A percentile compares a stretch with the other conserved stretches of the same genome.
Evolutionary conservation across 1,139 yeast genomes (phyloP).

Genomic region (Geotrichum fermentans): DNA sequence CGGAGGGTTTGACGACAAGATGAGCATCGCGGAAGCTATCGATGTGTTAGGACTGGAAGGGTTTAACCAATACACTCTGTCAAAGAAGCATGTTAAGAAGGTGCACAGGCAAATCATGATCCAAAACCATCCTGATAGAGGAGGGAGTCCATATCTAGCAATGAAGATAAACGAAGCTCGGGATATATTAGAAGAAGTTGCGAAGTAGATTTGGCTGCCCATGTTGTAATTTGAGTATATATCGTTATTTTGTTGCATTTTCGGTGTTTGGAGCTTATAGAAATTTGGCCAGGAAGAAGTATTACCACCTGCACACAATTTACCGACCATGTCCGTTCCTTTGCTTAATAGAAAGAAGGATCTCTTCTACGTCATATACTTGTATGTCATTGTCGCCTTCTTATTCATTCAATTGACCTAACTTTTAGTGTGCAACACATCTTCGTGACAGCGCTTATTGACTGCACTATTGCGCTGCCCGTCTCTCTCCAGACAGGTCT

Average conservation of each 20-base stretch:
- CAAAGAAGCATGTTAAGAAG: constrained; percentile 42
- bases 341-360: constrained; percentile 36
- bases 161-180: constrained; percentile 75
- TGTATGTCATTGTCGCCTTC: no score
- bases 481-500: constrained; percentile 43
- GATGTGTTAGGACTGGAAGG: constrained; percentile 34
- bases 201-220: constrained; percentile 4
- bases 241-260: not conserved
- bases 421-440: constrained; percentile 49
- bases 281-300: no score
- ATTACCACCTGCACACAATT: no score
- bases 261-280: not conserved
- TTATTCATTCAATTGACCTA: not conserved
- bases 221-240: no score
- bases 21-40: constrained; percentile 38
- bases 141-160: constrained; percentile 67
- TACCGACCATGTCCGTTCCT: constrained; percentile 7
- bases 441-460: constrained; percentile 70
- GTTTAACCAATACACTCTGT: constrained; percentile 22
- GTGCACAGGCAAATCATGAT: constrained; percentile 63
- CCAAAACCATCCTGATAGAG: constrained; percentile 69
- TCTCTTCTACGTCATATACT: constrained; percentile 49
- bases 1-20: constrained; percentile 37
- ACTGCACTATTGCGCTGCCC: constrained; percentile 68
- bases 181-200: constrained; percentile 48